Evolutionary conservation across 2,329 filamentous ascomycete species (phyloP).

Genomic region (Fusarium sp.): DNA sequence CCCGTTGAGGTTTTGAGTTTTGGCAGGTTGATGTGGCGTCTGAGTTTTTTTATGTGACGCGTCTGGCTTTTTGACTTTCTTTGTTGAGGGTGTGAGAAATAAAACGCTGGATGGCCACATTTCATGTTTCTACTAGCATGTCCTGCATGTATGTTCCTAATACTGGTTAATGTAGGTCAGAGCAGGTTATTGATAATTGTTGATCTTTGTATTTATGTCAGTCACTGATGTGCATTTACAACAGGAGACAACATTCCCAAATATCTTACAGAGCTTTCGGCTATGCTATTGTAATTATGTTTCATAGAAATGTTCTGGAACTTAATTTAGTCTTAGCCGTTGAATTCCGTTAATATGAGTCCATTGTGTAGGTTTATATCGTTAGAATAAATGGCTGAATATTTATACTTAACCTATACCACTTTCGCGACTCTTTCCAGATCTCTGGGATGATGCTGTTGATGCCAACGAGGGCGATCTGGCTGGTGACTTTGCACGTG

Average conservation of each 20-base stretch:
- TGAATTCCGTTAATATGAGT: background rate
- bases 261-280: too few relatives aligned
- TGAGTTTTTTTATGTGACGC: slow-evolving; percentile 15
- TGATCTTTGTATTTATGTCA: background rate
- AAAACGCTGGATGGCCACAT: background rate
- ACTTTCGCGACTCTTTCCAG: background rate
- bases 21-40: slow-evolving; percentile 18
- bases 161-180: background rate
- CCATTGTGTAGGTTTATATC: background rate
- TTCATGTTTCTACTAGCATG: background rate
- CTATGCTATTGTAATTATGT: too few relatives aligned
- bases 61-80: slow-evolving; percentile 3
- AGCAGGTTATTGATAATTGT: background rate
- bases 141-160: background rate
- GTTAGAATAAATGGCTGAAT: background rate
- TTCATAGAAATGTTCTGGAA: background rate
- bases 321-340: background rate
- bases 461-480: slow-evolving; percentile 49
- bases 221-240: background rate
- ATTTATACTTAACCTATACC: slow-evolving; percentile 20
- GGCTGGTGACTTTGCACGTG: slow-evolving; percentile 43
- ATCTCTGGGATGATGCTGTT: slow-evolving; percentile 50
- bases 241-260: background rate
- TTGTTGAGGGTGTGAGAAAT: slow-evolving; percentile 9
- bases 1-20: slow-evolving; percentile 4